phyloP scores from a whole-genome alignment of 2,329 filamentous ascomycete species.

The Hypoxylon sp. region DNA sequence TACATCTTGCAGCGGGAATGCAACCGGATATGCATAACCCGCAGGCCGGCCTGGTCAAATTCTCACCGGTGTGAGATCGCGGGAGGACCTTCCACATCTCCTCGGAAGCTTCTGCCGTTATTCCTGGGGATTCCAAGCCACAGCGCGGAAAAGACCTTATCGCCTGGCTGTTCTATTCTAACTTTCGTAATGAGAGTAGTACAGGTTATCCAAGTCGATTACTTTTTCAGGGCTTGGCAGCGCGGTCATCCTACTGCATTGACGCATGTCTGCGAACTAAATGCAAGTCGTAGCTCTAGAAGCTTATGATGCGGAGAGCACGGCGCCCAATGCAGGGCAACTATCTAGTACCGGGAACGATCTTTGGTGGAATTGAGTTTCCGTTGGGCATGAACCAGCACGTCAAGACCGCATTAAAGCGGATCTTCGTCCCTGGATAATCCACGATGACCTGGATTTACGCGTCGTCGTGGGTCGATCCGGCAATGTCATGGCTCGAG shows the following conservation, averaged over 20 bases:
- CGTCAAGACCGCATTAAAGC: slow-evolving; percentile 28
- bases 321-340: slow-evolving; percentile 6
- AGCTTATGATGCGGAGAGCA: slow-evolving; percentile 10
- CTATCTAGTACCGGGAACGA: slow-evolving; percentile 11
- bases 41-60: slow-evolving; percentile 33
- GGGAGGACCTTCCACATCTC: slow-evolving; percentile 30
- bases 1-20: slow-evolving; percentile 44
- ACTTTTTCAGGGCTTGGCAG: slow-evolving; percentile 1
- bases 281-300: slow-evolving; percentile 17
- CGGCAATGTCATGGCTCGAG: slow-evolving; percentile 11
- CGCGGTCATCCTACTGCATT: not conserved
- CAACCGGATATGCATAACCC: slow-evolving; percentile 44
- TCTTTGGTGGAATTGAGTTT: slow-evolving; percentile 15
- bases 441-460: slow-evolving; percentile 18
- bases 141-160: slow-evolving; percentile 10
- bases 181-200: slow-evolving; percentile 11
- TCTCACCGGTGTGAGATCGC: slow-evolving; percentile 41
- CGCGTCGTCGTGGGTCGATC: slow-evolving; percentile 19
- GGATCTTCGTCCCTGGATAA: slow-evolving; percentile 21
- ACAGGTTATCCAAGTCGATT: slow-evolving; percentile 18
- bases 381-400: slow-evolving; percentile 26
- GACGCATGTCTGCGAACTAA: slow-evolving; percentile 1
- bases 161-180: slow-evolving; percentile 10
- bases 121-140: slow-evolving; percentile 30
- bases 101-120: slow-evolving; percentile 42